Evolutionary conservation across 257 asterid species (phyloP), one percentile per base, ranked within the genome.

Genomic region (Ilex asprella): DNA sequence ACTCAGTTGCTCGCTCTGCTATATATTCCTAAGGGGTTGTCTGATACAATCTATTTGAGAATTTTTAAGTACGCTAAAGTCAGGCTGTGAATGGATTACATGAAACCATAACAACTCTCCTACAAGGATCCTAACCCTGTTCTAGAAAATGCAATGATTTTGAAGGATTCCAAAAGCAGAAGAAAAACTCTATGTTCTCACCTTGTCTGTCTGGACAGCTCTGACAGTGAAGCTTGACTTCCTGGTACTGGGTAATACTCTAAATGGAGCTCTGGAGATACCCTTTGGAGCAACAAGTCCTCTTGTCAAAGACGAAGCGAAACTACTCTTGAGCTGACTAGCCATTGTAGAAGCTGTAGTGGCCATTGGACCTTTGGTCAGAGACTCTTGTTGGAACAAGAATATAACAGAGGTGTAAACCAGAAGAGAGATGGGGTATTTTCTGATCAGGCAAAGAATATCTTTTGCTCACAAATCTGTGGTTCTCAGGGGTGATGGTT

Each of bases 201-300:
- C 98, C 95, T 91, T 91, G 0, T 86, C 98, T 0, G 97, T 55
- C 54, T 82, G 94, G 70, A 91, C 62, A 21, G 98, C 96, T 63
- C 70, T 84, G 77, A 91, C 55, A 60, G 89, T 78, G 85, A 84
- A 86, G 75, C 73, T 57, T 66, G 93, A 70, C 62, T 73, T 79
- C 52, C 86, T 89, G 32, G 60, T 79, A 0, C 88, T 61, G 60
- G 95, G 91, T 13, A 75, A 65, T 31, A 83, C 77, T 73, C 83
- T 78, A 53, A 91, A 80, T 4, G 95, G 87, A 76, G 89, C 70
- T 39, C 84, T 96, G 41, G 95, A 81, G 64, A 91, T 84, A 32
- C 98, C 98, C 73, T 71, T 91, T 0, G 97, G 97, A 55, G 81
- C 73, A 50, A 61, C 74, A 12, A 88, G 74, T 13, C 72, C 73